These are phyloP conservation scores for Penicillium sp. DNA, from an alignment of 2,329 filamentous ascomycete species.

Conservation along the genomic window DNA sequence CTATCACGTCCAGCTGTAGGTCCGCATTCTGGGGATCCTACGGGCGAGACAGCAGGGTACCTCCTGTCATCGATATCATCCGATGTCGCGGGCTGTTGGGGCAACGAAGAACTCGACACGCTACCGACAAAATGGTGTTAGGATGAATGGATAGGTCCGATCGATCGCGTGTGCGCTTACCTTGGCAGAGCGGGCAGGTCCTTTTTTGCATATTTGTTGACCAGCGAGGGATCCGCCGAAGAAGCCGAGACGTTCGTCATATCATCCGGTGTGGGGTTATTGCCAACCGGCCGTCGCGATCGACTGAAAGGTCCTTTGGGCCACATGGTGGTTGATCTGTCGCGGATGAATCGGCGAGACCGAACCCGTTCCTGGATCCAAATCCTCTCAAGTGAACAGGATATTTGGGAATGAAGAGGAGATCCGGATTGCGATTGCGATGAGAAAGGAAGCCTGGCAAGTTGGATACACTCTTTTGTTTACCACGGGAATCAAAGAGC, in stretches of 20 bases:
- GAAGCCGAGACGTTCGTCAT: constrained; percentile 48
- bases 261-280: constrained; percentile 51
- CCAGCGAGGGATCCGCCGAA: constrained; percentile 35
- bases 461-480: not conserved
- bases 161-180: constrained; percentile 10
- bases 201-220: constrained; percentile 30
- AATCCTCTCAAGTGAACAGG: not conserved
- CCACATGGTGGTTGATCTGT: constrained; percentile 57
- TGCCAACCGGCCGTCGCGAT: constrained; percentile 51
- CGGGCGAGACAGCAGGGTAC: constrained; percentile 21
- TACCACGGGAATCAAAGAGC: not conserved
- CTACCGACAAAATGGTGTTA: constrained; percentile 10
- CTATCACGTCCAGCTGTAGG: constrained; percentile 12
- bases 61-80: constrained; percentile 5
- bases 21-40: constrained; percentile 15
- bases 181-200: constrained; percentile 34
- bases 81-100: constrained; percentile 4
- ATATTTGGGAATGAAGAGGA: not conserved
- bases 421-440: not conserved
- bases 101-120: constrained; percentile 12
- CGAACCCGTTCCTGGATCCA: not conserved
- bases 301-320: constrained; percentile 53
- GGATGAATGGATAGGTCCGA: not conserved
- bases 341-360: not conserved
- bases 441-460: not conserved